Conservation (phyloP, 2,329 filamentous ascomycete genomes). For the Phaeosphaeriaceae sp. region DNA sequence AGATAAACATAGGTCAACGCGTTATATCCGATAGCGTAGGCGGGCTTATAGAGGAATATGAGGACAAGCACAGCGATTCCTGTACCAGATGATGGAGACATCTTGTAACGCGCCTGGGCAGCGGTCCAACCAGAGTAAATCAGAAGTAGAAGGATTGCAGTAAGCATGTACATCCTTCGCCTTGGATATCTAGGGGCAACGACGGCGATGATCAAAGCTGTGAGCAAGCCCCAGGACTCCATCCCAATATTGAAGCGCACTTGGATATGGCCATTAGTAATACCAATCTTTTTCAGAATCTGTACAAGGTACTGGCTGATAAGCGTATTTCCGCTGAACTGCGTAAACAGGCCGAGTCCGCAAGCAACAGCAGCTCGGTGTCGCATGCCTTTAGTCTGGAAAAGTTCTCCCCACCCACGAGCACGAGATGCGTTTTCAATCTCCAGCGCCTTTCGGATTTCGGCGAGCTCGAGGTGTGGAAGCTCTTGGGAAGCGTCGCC, state of each 20-base stretch:
- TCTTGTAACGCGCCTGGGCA: conserved; percentile 60
- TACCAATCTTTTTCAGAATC: conserved; percentile 67
- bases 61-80: conserved; percentile 57
- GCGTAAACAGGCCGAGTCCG: conserved; percentile 69
- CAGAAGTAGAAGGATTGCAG: conserved; percentile 41
- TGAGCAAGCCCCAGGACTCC: conserved; percentile 64
- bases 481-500: conserved; percentile 61
- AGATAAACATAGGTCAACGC: conserved; percentile 63
- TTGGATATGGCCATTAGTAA: conserved; percentile 51
- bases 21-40: conserved; percentile 65
- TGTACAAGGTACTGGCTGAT: conserved; percentile 70
- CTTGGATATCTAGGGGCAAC: conserved; percentile 63
- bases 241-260: conserved; percentile 61
- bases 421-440: conserved; percentile 61
- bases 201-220: conserved; percentile 62
- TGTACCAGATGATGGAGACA: conserved; percentile 30
- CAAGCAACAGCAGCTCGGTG: conserved; percentile 67
- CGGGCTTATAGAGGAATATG: conserved; percentile 59
- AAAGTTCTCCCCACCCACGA: conserved; percentile 65
- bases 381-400: conserved; percentile 68
- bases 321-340: conserved; percentile 70
- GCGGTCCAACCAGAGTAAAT: conserved; percentile 49
- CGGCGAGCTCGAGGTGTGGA: conserved; percentile 69
- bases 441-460: conserved; percentile 69
- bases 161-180: conserved; percentile 61